Conservation (phyloP, 2,329 filamentous ascomycete species). For the Penicillium sp. region DNA sequence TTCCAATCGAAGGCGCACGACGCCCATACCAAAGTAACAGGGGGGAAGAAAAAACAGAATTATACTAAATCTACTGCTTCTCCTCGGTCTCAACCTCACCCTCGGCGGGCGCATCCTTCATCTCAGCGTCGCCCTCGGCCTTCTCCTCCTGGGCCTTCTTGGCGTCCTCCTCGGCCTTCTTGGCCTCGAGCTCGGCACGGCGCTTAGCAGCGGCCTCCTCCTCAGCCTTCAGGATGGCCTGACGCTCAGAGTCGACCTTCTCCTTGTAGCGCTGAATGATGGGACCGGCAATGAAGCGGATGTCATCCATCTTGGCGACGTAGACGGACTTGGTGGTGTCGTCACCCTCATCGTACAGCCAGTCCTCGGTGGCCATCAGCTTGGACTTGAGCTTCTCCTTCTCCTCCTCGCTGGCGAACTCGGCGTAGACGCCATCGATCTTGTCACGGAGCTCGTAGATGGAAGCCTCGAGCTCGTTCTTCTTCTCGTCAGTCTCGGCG, state of each 20-base stretch:
- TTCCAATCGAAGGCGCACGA: slow-evolving; percentile 3
- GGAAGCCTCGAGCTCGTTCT: slow-evolving; percentile 98
- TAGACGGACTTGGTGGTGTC: slow-evolving; percentile 94
- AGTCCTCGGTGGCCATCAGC: slow-evolving; percentile 87
- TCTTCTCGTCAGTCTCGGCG: slow-evolving; percentile 97
- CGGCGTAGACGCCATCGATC: slow-evolving; percentile 86
- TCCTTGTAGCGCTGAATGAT: slow-evolving; percentile 95
- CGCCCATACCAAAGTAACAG: background rate
- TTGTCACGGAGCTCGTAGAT: slow-evolving; percentile 97
- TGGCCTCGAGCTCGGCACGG: slow-evolving; percentile 68
- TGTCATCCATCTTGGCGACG: slow-evolving; percentile 92
- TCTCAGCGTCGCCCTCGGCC: slow-evolving; percentile 52
- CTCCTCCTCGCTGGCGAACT: slow-evolving; percentile 88
- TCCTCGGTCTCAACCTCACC: slow-evolving; percentile 31
- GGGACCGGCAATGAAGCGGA: slow-evolving; percentile 84
- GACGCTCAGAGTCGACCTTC: slow-evolving; percentile 84
- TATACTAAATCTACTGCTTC: slow-evolving; percentile 37
- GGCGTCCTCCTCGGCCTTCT: slow-evolving; percentile 71
- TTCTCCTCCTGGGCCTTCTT: slow-evolving; percentile 54
- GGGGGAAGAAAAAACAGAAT: background rate
- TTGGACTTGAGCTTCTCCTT: slow-evolving; percentile 83
- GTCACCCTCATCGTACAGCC: slow-evolving; percentile 96
- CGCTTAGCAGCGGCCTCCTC: slow-evolving; percentile 67
- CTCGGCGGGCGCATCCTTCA: slow-evolving; percentile 60
- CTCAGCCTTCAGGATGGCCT: slow-evolving; percentile 65